Percentiles rank a stretch among this genome's conserved stretches.
Conservation (phyloP, 1,284 basidiomycete genomes). For the Ceratorhiza oryzae-sativae region DNA sequence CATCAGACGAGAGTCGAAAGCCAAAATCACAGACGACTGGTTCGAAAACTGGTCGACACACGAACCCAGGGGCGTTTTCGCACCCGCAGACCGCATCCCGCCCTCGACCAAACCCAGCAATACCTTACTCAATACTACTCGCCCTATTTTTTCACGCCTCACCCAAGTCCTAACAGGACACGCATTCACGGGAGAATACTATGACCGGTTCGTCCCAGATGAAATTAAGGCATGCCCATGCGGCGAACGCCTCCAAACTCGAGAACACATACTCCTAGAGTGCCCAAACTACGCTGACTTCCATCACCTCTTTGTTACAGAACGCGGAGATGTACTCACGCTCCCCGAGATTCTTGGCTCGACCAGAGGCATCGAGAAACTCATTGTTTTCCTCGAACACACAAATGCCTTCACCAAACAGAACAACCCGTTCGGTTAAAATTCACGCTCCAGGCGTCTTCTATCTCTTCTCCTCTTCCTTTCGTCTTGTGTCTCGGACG, state of each 20-base stretch:
- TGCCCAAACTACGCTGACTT: slow-evolving; percentile 6
- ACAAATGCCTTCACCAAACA: not conserved
- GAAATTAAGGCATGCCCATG: not conserved
- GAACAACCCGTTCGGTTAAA: not conserved
- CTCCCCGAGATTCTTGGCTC: not conserved
- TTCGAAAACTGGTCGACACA: not conserved
- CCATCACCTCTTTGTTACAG: not conserved
- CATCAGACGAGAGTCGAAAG: slow-evolving; percentile 42
- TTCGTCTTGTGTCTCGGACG: not conserved
- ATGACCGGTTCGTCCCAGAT: not conserved
- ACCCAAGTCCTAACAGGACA: slow-evolving; percentile 49
- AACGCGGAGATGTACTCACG: not conserved
- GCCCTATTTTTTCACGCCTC: slow-evolving; percentile 46
- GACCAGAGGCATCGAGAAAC: not conserved
- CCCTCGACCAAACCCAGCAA: slow-evolving; percentile 45
- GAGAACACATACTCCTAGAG: not conserved
- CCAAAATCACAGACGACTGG: slow-evolving; percentile 43
- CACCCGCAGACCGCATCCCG: slow-evolving; percentile 46
- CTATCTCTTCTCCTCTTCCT: too few relatives aligned
- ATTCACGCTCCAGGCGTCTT: not conserved
- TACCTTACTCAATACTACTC: slow-evolving; percentile 42
- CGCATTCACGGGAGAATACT: slow-evolving; percentile 13
- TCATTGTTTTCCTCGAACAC: not conserved
- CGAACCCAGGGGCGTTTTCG: slow-evolving; percentile 44
- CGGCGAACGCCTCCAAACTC: slow-evolving; percentile 1